A percentile compares a stretch with the other conserved stretches of the same genome.
phyloP scores from a whole-genome alignment of 805 yeast genomes.

The Teunomyces stri region DNA sequence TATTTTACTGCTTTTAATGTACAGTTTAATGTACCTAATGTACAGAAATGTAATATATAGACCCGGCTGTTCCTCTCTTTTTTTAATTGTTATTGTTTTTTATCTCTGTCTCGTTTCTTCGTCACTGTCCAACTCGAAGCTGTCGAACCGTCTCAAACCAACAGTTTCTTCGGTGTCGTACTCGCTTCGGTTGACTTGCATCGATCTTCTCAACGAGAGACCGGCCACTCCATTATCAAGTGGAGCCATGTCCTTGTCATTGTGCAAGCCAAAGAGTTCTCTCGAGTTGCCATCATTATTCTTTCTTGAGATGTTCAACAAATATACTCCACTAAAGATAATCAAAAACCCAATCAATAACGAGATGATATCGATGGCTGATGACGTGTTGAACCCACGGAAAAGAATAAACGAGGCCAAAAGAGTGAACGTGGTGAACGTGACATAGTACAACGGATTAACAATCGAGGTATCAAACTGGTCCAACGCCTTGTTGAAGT shows the following conservation, averaged over 20 bases:
- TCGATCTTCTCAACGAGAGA: slow-evolving; percentile 70
- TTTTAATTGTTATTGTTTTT: too few relatives aligned
- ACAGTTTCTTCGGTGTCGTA: slow-evolving; percentile 45
- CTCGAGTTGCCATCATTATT: slow-evolving; percentile 50
- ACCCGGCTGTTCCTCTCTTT: background rate
- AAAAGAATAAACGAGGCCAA: slow-evolving; percentile 83
- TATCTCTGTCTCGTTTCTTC: slow-evolving; percentile 25
- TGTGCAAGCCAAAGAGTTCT: slow-evolving; percentile 62
- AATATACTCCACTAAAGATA: slow-evolving; percentile 83
- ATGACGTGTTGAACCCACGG: slow-evolving; percentile 82
- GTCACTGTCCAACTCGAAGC: slow-evolving; percentile 50
- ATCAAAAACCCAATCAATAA: slow-evolving; percentile 81
- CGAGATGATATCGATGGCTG: slow-evolving; percentile 75
- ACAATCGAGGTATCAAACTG: slow-evolving; percentile 92
- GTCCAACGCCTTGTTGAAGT: slow-evolving; percentile 88
- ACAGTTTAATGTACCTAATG: slow-evolving; percentile 2
- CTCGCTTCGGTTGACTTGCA: slow-evolving; percentile 55
- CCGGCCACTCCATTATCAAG: slow-evolving; percentile 83
- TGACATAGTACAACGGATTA: slow-evolving; percentile 85
- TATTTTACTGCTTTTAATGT: slow-evolving; percentile 4
- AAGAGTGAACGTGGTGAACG: slow-evolving; percentile 86
- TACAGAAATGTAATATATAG: slow-evolving; percentile 1
- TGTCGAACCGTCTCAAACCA: slow-evolving; percentile 59
- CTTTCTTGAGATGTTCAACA: slow-evolving; percentile 74
- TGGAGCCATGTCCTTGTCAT: slow-evolving; percentile 53